Conservation (phyloP, 768 basidiomycete genomes). For the Mycena metata region DNA sequence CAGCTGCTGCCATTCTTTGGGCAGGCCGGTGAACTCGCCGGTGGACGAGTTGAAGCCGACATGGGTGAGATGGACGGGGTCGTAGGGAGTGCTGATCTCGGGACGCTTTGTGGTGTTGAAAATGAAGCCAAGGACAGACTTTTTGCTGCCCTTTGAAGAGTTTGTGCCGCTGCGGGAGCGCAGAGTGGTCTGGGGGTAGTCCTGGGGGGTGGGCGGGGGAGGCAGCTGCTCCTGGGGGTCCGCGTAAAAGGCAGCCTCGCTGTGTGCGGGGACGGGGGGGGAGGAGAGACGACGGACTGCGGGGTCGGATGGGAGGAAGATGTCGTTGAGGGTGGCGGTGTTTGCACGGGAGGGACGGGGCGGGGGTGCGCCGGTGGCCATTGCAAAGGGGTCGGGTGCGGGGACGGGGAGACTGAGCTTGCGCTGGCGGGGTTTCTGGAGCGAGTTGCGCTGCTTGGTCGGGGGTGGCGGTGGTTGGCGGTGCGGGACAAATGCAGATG, state of each 20-base stretch:
- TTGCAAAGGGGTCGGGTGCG: conserved; percentile 46
- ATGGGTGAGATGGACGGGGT: conserved; percentile 98
- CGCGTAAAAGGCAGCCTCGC: conserved; percentile 59
- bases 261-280: conserved; percentile 50
- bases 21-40: conserved; percentile 97
- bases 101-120: conserved; percentile 82
- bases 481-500: conserved; percentile 56
- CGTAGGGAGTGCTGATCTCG: conserved; percentile 98
- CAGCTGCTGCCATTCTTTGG: conserved; percentile 99
- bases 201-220: conserved; percentile 25
- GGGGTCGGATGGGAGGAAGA: conserved; percentile 68
- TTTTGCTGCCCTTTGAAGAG: conserved; percentile 60
- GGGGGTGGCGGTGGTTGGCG: conserved; percentile 58
- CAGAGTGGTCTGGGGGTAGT: conserved; percentile 41
- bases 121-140: conserved; percentile 84
- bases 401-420: conserved; percentile 66
- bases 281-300: conserved; percentile 67
- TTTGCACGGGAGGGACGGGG: conserved; percentile 88
- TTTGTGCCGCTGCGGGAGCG: conserved; percentile 65
- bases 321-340: conserved; percentile 83
- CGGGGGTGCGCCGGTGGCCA: conserved; percentile 67
- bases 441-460: conserved; percentile 64
- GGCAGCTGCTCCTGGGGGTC: conserved; percentile 52
- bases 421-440: conserved; percentile 65
- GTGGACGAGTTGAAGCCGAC: conserved; percentile 99